Base-by-base conservation (phyloP, 306 rosid genomes). In the Spatholobus suberectus region DNA sequence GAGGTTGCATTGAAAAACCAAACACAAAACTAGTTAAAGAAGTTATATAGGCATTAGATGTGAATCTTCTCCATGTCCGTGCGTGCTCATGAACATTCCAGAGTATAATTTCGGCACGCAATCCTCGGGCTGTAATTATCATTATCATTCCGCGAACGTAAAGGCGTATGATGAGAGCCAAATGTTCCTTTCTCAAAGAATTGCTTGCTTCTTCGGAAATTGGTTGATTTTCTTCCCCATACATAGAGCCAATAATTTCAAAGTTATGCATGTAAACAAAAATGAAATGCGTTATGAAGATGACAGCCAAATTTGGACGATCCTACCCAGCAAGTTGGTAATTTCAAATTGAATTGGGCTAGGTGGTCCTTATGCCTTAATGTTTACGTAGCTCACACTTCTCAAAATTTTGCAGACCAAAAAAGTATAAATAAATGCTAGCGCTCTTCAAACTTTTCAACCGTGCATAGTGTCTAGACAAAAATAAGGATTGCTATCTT, bases 331-430 rank as follows among this genome's bases (percentile, higher is more conserved):
- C 67, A 49, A 72, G 24, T 71, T 72, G 51, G 5, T 5, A 2
- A 79, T 70, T 9, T 63, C 63, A 27, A 66, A 24, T 27, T 37
- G 26, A 62, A 46, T 29, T 83, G 3, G 41, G 40, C 29, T 10
- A 58, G 58, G 86, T 70, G 86, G 82, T 83, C 78, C 82, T 83
- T 5, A 1, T 51, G 35, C 63, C 73, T 32, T 61, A 81, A 81
- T 54, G 12, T 27, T 68, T 69, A 69, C 65, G 67, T 35, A 35
- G 54, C 67, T 63, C 8, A 18, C 17, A 35, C 75, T 35, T 55
- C 54, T 78, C 54, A 12, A 41, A 12, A 14, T 51, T 49, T 79
- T 27, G 8, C 68, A 38, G 23, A 23, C 32, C 3, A 20, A n/a
- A n/a, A n/a, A n/a, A n/a, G n/a, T n/a, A n/a, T n/a, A n/a, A n/a